Evolutionary conservation across 78 protist genomes (phyloP).

Genomic region (Dictyostelium intermedium): DNA sequence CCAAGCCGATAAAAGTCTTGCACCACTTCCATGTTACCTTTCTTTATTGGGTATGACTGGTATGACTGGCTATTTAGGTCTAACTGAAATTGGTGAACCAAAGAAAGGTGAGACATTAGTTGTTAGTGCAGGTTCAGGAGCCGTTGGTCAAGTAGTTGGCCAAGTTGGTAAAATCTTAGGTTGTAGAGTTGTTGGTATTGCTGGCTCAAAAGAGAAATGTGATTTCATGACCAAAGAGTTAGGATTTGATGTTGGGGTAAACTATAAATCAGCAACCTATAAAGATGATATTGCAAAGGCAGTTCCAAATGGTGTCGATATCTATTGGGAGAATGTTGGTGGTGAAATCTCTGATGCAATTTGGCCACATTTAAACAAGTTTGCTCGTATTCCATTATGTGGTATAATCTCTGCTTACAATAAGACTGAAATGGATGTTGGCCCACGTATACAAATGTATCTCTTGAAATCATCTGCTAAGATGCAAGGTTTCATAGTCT

Average conservation of each 20-base stretch:
- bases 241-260: conserved; percentile 64
- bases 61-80: conserved; percentile 59
- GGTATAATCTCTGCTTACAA: conserved; percentile 74
- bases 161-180: conserved; percentile 54
- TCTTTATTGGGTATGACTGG: conserved; percentile 78
- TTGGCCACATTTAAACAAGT: neutral
- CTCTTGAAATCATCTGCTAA: neutral
- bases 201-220: conserved; percentile 58
- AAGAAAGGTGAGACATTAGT: conserved; percentile 77
- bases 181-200: conserved; percentile 77
- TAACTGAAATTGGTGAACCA: conserved; percentile 66
- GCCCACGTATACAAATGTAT: conserved; percentile 51
- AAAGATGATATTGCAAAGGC: conserved; percentile 13
- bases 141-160: conserved; percentile 59
- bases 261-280: conserved; percentile 29
- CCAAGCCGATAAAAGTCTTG: neutral
- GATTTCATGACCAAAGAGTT: conserved; percentile 18
- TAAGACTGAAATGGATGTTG: neutral
- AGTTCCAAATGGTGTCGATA: conserved; percentile 50
- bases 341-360: conserved; percentile 77
- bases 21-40: neutral
- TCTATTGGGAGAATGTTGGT: conserved; percentile 88
- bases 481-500: conserved; percentile 3
- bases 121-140: conserved; percentile 82
- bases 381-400: conserved; percentile 43